These are phyloP conservation scores for Fusarium papillatum DNA, from an alignment of 2,329 filamentous ascomycete species.

Conservation along the genomic window DNA sequence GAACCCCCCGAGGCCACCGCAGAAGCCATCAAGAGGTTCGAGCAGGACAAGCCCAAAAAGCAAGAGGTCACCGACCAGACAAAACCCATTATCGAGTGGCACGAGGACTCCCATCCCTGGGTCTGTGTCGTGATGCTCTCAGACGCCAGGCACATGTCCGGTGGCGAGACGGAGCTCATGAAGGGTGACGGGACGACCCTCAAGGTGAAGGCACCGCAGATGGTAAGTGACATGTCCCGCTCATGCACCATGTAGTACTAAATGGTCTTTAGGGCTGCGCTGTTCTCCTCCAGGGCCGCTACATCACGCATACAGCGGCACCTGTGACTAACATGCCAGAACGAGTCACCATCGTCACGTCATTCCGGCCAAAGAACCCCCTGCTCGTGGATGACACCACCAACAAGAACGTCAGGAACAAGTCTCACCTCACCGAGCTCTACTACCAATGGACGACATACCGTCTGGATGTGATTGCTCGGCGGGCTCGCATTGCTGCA, in stretches of 20 bases:
- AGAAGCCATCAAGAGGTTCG: conserved; percentile 23
- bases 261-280: conserved; percentile 49
- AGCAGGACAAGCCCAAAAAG: conserved; percentile 30
- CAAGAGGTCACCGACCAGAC: conserved; percentile 28
- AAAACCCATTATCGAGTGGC: conserved; percentile 53
- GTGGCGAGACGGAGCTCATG: conserved; percentile 50
- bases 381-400: conserved; percentile 57
- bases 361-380: conserved; percentile 57
- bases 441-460: conserved; percentile 48
- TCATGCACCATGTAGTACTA: neutral
- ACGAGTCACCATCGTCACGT: conserved; percentile 61
- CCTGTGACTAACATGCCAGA: conserved; percentile 56
- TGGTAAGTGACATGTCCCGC: conserved; percentile 22
- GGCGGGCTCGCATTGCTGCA: conserved; percentile 33
- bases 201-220: conserved; percentile 42
- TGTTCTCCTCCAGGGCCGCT: conserved; percentile 60
- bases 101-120: conserved; percentile 64
- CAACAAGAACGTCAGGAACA: conserved; percentile 43
- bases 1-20: conserved; percentile 43
- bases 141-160: conserved; percentile 60
- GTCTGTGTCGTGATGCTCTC: conserved; percentile 66
- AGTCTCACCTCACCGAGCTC: conserved; percentile 44
- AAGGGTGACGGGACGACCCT: conserved; percentile 41
- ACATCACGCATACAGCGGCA: conserved; percentile 59
- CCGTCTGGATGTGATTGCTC: conserved; percentile 40